Percentiles rank a stretch among this genome's conserved stretches.
Conservation (phyloP, 345 rosid species). For the Eucalyptus microcorys region DNA sequence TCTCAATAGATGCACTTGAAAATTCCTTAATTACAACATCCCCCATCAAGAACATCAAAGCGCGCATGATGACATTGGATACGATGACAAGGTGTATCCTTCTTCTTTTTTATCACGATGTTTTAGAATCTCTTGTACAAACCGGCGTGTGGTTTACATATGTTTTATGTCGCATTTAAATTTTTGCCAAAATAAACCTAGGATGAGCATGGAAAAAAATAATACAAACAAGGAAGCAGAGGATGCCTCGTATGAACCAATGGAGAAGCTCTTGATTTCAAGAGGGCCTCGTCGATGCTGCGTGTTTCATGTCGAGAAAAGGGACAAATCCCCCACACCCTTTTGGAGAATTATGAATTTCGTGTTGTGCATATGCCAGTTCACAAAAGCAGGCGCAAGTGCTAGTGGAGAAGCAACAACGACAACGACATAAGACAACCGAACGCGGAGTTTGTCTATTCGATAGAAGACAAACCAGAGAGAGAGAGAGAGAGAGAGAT, state of each 20-base stretch:
- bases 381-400: background rate
- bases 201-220: rapidly evolving
- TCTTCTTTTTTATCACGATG: background rate
- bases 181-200: background rate
- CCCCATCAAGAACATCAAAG: background rate
- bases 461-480: background rate
- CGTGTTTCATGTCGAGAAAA: background rate
- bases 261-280: background rate
- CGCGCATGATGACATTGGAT: background rate
- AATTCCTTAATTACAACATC: background rate
- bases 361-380: background rate
- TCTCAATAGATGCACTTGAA: background rate
- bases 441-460: background rate
- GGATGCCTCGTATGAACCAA: background rate
- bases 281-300: background rate
- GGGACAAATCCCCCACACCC: background rate
- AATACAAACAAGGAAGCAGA: background rate
- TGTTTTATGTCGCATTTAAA: background rate
- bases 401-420: background rate
- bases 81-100: background rate
- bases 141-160: rapidly evolving
- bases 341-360: background rate
- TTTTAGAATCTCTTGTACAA: background rate
- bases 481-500: background rate
- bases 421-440: background rate